Evolutionary conservation across 2,329 filamentous ascomycete species (phyloP).

Genomic region (Mariannaea elegans): DNA sequence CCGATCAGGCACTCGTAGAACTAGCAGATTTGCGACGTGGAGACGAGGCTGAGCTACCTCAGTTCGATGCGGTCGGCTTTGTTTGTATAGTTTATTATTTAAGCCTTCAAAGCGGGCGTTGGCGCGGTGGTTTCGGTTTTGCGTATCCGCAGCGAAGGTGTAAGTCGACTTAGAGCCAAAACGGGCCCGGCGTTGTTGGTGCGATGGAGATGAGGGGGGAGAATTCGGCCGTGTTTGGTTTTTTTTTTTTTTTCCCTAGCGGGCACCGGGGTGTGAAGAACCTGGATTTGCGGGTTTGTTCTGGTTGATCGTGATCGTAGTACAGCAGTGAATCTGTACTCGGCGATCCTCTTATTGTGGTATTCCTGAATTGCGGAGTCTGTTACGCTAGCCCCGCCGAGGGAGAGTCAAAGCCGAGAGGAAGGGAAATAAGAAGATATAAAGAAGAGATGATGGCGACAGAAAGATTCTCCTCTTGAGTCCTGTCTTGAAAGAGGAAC

Average conservation of each 20-base stretch:
- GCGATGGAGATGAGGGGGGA: constrained; percentile 7
- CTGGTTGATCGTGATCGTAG: background rate
- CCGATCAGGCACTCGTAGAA: constrained; percentile 35
- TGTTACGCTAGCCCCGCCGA: constrained; percentile 5
- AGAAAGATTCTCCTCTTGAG: background rate
- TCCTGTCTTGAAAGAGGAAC: constrained; percentile 9
- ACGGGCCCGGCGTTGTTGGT: background rate
- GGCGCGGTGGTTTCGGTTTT: constrained; percentile 7
- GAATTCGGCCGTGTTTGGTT: constrained; percentile 2
- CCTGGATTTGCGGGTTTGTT: constrained; percentile 6
- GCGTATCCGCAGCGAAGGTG: constrained; percentile 11
- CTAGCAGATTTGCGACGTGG: constrained; percentile 38
- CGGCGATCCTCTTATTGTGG: background rate
- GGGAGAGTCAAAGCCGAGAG: background rate
- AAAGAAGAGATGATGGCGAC: background rate
- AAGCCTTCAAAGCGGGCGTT: constrained; percentile 16
- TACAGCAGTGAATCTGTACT: constrained; percentile 2
- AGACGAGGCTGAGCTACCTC: constrained; percentile 36
- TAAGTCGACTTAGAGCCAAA: constrained; percentile 22
- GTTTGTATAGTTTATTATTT: constrained; percentile 25
- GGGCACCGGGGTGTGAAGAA: constrained; percentile 8
- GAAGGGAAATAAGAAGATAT: background rate
- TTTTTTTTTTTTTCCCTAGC: background rate
- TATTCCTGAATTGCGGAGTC: constrained; percentile 11
- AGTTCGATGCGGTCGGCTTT: constrained; percentile 32